phyloP scores from a whole-genome alignment of 2,329 filamentous ascomycete species.

The Fusarium proliferatum region DNA sequence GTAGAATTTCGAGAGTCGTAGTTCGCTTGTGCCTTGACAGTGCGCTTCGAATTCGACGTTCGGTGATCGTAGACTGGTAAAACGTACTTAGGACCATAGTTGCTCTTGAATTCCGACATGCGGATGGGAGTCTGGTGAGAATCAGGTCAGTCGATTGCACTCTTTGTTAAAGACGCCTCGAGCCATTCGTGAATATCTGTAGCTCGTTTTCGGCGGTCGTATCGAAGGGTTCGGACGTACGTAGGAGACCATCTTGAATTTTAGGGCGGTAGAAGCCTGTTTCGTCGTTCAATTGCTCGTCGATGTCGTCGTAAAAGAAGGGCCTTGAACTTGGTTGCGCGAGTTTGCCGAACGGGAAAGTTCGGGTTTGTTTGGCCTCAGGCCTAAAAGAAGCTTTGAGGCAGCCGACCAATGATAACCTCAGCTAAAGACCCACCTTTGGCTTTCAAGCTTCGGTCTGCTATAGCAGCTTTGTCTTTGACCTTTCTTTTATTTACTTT shows the following conservation, averaged over 20 bases:
- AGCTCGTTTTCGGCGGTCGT: neutral
- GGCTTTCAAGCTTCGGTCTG: constrained; percentile 32
- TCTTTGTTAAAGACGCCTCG: neutral
- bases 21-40: neutral
- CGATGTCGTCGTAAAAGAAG: constrained; percentile 43
- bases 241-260: constrained; percentile 55
- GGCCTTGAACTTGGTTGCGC: constrained; percentile 43
- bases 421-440: constrained; percentile 19
- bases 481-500: constrained; percentile 18
- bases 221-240: constrained; percentile 45
- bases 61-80: neutral
- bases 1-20: neutral
- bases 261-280: constrained; percentile 46
- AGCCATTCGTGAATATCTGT: constrained; percentile 13
- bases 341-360: constrained; percentile 52
- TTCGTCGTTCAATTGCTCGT: constrained; percentile 53
- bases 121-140: constrained; percentile 58
- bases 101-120: constrained; percentile 67
- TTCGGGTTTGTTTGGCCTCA: constrained; percentile 51
- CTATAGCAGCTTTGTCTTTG: constrained; percentile 20
- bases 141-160: constrained; percentile 47
- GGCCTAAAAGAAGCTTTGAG: constrained; percentile 37
- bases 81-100: constrained; percentile 73
- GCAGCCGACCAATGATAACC: constrained; percentile 19
- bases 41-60: constrained; percentile 3